Conservation (phyloP, 805 yeast genomes). For the Candida wancherniae region DNA sequence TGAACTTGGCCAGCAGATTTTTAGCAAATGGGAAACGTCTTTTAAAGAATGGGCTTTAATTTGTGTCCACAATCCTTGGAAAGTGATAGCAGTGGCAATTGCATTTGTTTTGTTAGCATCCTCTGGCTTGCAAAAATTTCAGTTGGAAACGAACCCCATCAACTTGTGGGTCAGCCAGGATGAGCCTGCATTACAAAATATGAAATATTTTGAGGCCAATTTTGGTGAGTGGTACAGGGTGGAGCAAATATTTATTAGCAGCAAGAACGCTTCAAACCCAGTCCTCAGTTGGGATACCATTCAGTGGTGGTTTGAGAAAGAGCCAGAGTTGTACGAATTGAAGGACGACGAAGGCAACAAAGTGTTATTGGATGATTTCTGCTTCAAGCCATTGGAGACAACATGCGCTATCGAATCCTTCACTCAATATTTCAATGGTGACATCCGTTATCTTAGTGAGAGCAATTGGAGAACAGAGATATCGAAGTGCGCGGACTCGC, state of each 20-base stretch:
- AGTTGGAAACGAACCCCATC: slow-evolving; percentile 75
- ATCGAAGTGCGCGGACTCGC: slow-evolving; percentile 62
- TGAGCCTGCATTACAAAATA: slow-evolving; percentile 65
- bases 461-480: slow-evolving; percentile 54
- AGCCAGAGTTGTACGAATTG: slow-evolving; percentile 41
- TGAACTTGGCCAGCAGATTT: slow-evolving; percentile 4
- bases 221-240: slow-evolving; percentile 92
- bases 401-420: slow-evolving; percentile 81
- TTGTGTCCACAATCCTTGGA: slow-evolving; percentile 59
- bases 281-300: slow-evolving; percentile 61
- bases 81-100: slow-evolving; percentile 20
- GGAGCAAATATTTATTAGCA: slow-evolving; percentile 68
- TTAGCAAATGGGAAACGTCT: no score
- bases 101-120: slow-evolving; percentile 43
- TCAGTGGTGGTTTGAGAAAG: slow-evolving; percentile 88
- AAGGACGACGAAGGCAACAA: slow-evolving; percentile 18
- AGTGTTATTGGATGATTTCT: slow-evolving; percentile 54
- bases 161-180: slow-evolving; percentile 84
- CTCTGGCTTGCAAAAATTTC: slow-evolving; percentile 45
- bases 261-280: slow-evolving; percentile 55
- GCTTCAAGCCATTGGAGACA: slow-evolving; percentile 79
- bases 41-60: slow-evolving; percentile 50
- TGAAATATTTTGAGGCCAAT: slow-evolving; percentile 63
- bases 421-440: slow-evolving; percentile 81
- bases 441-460: slow-evolving; percentile 44